phyloP scores from a whole-genome alignment of 2,329 filamentous ascomycete genomes.

The Fusarium secorum region DNA sequence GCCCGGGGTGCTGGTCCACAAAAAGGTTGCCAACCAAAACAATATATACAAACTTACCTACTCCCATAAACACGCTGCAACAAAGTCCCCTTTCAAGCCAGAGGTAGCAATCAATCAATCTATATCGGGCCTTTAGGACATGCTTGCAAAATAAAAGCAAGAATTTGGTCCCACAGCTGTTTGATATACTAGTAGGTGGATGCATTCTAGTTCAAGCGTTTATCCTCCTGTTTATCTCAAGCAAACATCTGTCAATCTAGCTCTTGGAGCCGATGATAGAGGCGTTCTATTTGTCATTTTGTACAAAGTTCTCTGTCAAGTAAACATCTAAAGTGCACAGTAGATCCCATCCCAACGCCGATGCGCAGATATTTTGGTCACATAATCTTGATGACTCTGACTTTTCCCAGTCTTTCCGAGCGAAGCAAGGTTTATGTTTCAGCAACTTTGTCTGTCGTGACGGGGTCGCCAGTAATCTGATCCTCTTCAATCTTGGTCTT shows the following conservation, averaged over 20 bases:
- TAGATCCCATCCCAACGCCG: slow-evolving; percentile 15
- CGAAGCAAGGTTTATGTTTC: background rate
- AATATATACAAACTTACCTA: background rate
- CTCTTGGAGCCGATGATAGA: background rate
- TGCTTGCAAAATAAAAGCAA: background rate
- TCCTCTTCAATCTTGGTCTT: slow-evolving; percentile 3
- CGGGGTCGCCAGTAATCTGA: background rate
- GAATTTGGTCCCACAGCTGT: background rate
- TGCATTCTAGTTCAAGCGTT: background rate
- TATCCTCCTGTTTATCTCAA: background rate
- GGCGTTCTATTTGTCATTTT: slow-evolving; percentile 17
- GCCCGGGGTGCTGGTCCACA: background rate
- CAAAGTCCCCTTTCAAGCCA: background rate
- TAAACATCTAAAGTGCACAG: slow-evolving; percentile 1
- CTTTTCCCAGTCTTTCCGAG: background rate
- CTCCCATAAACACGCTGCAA: background rate
- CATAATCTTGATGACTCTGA: background rate
- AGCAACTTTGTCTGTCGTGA: background rate
- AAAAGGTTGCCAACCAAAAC: background rate
- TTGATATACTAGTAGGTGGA: background rate
- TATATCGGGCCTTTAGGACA: background rate
- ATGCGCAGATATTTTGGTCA: background rate
- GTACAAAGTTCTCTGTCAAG: background rate
- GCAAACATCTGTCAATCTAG: background rate
- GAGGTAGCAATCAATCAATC: background rate